Conservation (phyloP, 1,139 yeast genomes). For the Scheffersomyces illinoinensis region DNA sequence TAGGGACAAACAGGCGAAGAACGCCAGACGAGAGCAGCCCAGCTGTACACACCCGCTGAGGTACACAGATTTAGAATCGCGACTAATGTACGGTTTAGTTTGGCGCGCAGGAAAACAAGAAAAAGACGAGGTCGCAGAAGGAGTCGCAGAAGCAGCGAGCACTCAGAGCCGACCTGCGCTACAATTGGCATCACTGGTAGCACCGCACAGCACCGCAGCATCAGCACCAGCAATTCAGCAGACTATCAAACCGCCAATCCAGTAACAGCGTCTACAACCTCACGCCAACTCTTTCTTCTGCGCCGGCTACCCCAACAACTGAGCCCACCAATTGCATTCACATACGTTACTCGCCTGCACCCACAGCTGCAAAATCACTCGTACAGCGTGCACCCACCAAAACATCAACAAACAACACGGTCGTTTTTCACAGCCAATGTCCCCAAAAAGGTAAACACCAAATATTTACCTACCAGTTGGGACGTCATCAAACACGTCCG, state of each 20-base stretch:
- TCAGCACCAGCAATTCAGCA: too few species aligned
- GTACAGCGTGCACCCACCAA: background rate
- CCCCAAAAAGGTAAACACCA: background rate
- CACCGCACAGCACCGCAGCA: too few species aligned
- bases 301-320: too few species aligned
- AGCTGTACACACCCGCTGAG: background rate
- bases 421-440: background rate
- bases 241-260: too few species aligned
- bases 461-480: background rate
- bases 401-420: background rate
- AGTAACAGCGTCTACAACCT: too few species aligned
- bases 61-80: background rate
- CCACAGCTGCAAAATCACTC: background rate
- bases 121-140: background rate
- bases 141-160: background rate
- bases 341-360: background rate
- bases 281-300: too few species aligned
- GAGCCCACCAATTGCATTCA: background rate
- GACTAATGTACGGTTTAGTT: background rate
- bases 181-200: too few species aligned
- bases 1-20: background rate
- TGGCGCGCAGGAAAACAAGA: background rate
- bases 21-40: background rate
- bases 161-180: too few species aligned
- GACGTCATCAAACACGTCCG: background rate